These are phyloP conservation scores for Rhizophora mangle DNA, from an alignment of 345 rosid genomes.

Conservation along the genomic window DNA sequence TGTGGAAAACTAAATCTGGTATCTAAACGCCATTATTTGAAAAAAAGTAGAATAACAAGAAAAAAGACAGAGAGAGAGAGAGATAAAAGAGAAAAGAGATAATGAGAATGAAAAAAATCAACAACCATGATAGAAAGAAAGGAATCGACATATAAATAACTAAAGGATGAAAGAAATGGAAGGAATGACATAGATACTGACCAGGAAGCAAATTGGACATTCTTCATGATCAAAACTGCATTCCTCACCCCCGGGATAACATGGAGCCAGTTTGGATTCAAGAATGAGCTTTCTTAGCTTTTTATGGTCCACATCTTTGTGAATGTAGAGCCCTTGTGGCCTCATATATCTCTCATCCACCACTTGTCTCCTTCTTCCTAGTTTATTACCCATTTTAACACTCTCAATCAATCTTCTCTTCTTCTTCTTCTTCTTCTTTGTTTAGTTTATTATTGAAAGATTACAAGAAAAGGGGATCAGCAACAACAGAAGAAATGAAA, in stretches of 20 bases:
- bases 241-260: constrained; percentile 94
- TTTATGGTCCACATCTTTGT: constrained; percentile 91
- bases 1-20: too few species aligned
- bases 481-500: neutral
- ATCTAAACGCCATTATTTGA: too few species aligned
- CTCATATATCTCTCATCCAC: constrained; percentile 87
- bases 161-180: neutral
- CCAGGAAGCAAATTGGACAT: constrained; percentile 98
- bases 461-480: neutral
- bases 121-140: neutral
- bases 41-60: neutral
- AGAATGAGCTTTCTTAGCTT: constrained; percentile 92
- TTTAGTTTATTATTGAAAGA: neutral
- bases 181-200: constrained; percentile 31
- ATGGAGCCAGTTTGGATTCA: constrained; percentile 95
- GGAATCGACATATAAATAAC: neutral
- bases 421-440: neutral
- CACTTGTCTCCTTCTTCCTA: constrained; percentile 81
- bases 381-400: constrained; percentile 83
- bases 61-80: neutral
- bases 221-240: constrained; percentile 76
- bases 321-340: constrained; percentile 87
- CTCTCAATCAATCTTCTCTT: neutral
- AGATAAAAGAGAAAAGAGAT: too few species aligned
- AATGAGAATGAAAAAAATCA: too few species aligned